phyloP scores from a whole-genome alignment of 2,329 filamentous ascomycete genomes.

The Fusarium pilosicola region DNA sequence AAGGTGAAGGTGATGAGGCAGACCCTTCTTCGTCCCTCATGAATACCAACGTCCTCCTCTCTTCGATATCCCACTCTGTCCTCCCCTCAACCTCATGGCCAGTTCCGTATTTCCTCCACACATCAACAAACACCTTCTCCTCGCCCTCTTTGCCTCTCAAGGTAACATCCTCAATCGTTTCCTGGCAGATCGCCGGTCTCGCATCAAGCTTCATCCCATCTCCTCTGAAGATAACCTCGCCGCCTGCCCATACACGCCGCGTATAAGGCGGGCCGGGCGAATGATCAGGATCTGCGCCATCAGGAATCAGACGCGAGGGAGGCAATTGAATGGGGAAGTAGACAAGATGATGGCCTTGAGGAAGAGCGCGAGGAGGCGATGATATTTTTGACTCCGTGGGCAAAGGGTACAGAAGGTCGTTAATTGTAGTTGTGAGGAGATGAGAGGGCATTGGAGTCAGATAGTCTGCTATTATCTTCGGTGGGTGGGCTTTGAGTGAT shows the following conservation, averaged over 20 bases:
- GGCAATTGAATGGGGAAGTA: slow-evolving; percentile 82
- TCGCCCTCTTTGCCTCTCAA: slow-evolving; percentile 47
- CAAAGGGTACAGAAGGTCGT: slow-evolving; percentile 58
- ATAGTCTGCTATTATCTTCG: slow-evolving; percentile 55
- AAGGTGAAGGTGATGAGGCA: slow-evolving; percentile 5
- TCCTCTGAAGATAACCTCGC: slow-evolving; percentile 68
- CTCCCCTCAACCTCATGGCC: slow-evolving; percentile 35
- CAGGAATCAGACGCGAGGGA: slow-evolving; percentile 71
- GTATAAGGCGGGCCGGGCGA: slow-evolving; percentile 77
- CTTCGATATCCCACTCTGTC: slow-evolving; percentile 51
- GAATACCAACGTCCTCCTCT: slow-evolving; percentile 64
- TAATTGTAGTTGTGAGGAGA: slow-evolving; percentile 71
- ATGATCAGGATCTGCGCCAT: slow-evolving; percentile 87
- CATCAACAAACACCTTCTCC: slow-evolving; percentile 63
- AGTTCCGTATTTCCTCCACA: slow-evolving; percentile 58
- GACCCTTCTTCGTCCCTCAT: slow-evolving; percentile 51
- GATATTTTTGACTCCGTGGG: slow-evolving; percentile 27
- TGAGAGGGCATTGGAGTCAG: slow-evolving; percentile 69
- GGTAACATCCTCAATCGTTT: slow-evolving; percentile 55
- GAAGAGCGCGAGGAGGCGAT: slow-evolving; percentile 54
- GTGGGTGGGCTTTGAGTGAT: slow-evolving; percentile 40
- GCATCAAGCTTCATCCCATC: slow-evolving; percentile 52
- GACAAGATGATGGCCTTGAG: slow-evolving; percentile 81
- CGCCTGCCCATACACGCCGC: slow-evolving; percentile 90
- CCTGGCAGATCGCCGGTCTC: slow-evolving; percentile 55